phyloP scores from a whole-genome alignment of 805 yeast genomes.

The Nakazawaea wickerhamii region DNA sequence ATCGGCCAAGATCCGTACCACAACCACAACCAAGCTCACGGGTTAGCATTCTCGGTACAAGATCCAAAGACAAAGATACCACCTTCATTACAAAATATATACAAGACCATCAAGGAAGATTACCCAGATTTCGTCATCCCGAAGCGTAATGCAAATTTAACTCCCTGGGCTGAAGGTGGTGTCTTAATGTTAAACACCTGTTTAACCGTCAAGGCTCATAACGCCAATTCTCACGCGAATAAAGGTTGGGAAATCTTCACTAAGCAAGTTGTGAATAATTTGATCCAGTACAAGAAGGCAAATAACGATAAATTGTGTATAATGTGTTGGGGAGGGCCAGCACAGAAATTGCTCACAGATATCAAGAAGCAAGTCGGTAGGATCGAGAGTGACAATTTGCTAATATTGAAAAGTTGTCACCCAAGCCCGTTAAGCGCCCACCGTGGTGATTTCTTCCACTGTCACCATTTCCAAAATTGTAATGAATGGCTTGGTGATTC shows the following conservation, averaged over 20 bases:
- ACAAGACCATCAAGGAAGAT: conserved; percentile 62
- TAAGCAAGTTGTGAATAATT: conserved; percentile 52
- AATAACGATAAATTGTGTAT: conserved; percentile 55
- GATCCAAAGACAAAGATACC: conserved; percentile 81
- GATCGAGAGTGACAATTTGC: conserved; percentile 26
- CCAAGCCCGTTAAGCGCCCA: conserved; percentile 94
- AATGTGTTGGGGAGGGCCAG: conserved; percentile 54
- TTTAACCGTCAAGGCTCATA: conserved; percentile 87
- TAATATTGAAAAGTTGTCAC: conserved; percentile 72
- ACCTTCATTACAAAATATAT: conserved; percentile 82
- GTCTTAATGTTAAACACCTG: conserved; percentile 84
- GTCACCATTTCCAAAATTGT: conserved; percentile 65
- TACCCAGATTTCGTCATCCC: conserved; percentile 69
- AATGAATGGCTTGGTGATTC: conserved; percentile 66
- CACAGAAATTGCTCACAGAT: conserved; percentile 31
- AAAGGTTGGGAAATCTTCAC: conserved; percentile 94
- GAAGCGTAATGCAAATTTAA: conserved; percentile 56
- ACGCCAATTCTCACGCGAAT: conserved; percentile 87
- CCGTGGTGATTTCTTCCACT: conserved; percentile 70
- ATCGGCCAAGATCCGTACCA: conserved; percentile 98
- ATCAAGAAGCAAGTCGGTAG: conserved; percentile 21
- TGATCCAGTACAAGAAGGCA: conserved; percentile 43
- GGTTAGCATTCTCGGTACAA: conserved; percentile 86
- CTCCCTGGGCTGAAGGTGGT: conserved; percentile 84
- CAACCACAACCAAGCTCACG: conserved; percentile 90